A percentile compares a stretch with the other conserved stretches of the same genome.
Evolutionary conservation across 2,329 filamentous ascomycete species (phyloP).

Genomic region (Talaromyces verruculosus): DNA sequence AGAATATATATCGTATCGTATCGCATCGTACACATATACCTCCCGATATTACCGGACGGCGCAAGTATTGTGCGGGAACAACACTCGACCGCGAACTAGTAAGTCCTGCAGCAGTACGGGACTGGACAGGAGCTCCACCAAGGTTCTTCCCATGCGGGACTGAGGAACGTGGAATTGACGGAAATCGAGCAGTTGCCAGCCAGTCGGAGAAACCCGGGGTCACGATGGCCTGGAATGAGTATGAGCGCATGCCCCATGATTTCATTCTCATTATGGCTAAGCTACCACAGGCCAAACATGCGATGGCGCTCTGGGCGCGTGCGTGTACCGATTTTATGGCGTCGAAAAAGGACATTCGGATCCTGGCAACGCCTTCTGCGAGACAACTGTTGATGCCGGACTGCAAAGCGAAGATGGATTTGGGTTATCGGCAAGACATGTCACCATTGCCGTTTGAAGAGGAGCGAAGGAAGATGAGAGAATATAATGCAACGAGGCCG

Average conservation of each 20-base stretch:
- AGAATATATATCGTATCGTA: too few species aligned
- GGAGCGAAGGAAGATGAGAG: conserved; percentile 16
- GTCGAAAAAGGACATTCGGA: not conserved
- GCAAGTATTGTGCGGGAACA: not conserved
- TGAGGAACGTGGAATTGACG: conserved; percentile 15
- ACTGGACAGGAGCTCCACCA: conserved; percentile 15
- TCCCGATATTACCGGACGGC: too few species aligned
- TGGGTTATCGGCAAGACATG: conserved; percentile 5
- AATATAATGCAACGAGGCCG: conserved; percentile 14
- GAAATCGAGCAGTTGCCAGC: conserved; percentile 16
- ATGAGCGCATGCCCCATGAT: conserved; percentile 17
- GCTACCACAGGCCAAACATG: conserved; percentile 17
- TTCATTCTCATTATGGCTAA: conserved; percentile 7
- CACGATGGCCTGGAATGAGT: conserved; percentile 11
- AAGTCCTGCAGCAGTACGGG: conserved; percentile 14
- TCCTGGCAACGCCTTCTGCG: not conserved
- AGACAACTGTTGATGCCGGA: conserved; percentile 12
- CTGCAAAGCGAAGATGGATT: not conserved
- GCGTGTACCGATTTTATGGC: not conserved
- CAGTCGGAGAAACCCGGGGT: conserved; percentile 11
- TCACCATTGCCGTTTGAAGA: conserved; percentile 12
- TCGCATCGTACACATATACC: too few species aligned
- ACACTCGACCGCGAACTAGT: conserved; percentile 15
- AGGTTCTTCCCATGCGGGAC: conserved; percentile 16
- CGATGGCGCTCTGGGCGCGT: conserved; percentile 4